Evolutionary conservation across 148 eudicot genomes (phyloP).

Genomic region (Gaultheria prostrata): DNA sequence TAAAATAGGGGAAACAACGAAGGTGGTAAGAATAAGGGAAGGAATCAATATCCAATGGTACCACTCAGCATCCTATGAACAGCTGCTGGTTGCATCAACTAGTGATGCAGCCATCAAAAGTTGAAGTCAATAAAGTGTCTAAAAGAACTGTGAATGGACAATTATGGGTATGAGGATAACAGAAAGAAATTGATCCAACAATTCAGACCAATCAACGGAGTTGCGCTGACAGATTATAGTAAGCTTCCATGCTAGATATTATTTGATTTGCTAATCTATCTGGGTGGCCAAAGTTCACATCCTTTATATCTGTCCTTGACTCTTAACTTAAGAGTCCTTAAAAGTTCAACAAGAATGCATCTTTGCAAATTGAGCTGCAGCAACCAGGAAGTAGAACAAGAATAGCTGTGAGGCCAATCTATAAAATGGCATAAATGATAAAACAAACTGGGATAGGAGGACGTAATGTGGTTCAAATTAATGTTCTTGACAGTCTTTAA

Average conservation of each 20-base stretch:
- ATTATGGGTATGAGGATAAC: neutral
- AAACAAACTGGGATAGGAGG: neutral
- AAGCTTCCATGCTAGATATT: neutral
- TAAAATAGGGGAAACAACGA: neutral
- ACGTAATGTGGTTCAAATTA: too few relatives aligned
- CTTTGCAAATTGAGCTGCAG: neutral
- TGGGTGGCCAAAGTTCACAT: neutral
- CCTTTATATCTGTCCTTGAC: neutral
- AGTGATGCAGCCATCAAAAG: constrained; percentile 10
- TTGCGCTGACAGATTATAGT: neutral
- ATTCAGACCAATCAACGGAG: neutral
- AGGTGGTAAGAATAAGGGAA: neutral
- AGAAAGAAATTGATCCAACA: neutral
- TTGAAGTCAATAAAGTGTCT: neutral
- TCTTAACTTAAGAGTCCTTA: neutral
- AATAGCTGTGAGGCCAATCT: constrained; percentile 2
- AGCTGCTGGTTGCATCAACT: neutral
- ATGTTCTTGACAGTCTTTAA: neutral
- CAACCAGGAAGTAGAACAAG: neutral
- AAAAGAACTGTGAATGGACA: neutral
- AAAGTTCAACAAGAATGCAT: neutral
- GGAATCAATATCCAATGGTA: neutral
- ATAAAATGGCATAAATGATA: neutral
- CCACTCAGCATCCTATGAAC: neutral
- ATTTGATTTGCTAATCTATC: neutral